Evolutionary conservation across 1,139 yeast genomes (phyloP).

Genomic region (Saccharomyces hybrid): DNA sequence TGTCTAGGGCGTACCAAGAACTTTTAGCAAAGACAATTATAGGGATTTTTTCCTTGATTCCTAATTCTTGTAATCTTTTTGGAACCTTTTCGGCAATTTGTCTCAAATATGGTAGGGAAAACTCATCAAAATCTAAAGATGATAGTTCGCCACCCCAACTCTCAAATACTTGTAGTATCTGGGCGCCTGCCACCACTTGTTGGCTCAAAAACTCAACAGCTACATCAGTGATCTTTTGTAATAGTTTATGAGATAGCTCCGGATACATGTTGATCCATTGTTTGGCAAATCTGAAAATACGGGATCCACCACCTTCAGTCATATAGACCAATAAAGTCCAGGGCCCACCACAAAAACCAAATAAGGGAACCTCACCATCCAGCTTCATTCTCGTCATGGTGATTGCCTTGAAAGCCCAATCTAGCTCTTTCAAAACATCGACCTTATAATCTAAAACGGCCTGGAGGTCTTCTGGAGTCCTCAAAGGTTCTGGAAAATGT

Average conservation of each 20-base stretch:
- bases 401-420: conserved; percentile 91
- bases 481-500: conserved; percentile 78
- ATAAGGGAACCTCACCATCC: conserved; percentile 83
- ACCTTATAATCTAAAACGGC: conserved; percentile 49
- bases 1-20: conserved; percentile 94
- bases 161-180: conserved; percentile 92
- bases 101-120: conserved; percentile 78
- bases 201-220: conserved; percentile 89
- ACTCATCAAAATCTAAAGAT: conserved; percentile 78
- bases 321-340: conserved; percentile 95
- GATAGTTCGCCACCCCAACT: conserved; percentile 98
- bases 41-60: conserved; percentile 67
- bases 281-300: conserved; percentile 82
- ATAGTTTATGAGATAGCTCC: conserved; percentile 58
- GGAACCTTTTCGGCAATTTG: conserved; percentile 72
- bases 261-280: conserved; percentile 86
- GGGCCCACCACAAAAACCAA: conserved; percentile 98
- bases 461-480: conserved; percentile 60
- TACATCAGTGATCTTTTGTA: conserved; percentile 77
- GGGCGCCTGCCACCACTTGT: conserved; percentile 97
- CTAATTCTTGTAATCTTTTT: conserved; percentile 59
- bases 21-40: conserved; percentile 91
- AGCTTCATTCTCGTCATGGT: conserved; percentile 78
- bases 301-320: conserved; percentile 97
- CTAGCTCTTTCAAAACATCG: conserved; percentile 70